Percentiles rank a stretch among this genome's conserved stretches.
Conservation (phyloP, 768 basidiomycete species). For the Leucosporidium creatinivorum region DNA sequence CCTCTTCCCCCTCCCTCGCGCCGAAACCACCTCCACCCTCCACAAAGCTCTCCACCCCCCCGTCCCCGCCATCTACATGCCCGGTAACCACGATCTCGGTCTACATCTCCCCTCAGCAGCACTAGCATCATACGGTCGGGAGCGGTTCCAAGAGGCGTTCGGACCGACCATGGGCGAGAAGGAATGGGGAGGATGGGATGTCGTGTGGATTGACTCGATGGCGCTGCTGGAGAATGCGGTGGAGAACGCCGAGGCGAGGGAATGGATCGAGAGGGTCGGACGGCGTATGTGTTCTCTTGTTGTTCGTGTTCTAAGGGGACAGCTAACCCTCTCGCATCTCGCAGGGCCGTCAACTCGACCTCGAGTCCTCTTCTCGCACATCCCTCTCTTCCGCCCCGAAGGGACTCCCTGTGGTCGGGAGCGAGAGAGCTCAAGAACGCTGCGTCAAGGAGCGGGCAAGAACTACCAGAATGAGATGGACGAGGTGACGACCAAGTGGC, state of each 20-base stretch:
- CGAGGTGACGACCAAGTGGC: conserved; percentile 56
- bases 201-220: conserved; percentile 67
- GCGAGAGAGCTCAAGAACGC: conserved; percentile 61
- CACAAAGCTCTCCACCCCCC: conserved; percentile 14
- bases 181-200: conserved; percentile 60
- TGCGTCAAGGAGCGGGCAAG: conserved; percentile 61
- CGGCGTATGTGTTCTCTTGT: not conserved
- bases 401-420: conserved; percentile 64
- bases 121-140: conserved; percentile 41
- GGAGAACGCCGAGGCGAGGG: conserved; percentile 45
- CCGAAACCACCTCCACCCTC: not conserved
- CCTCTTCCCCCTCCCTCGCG: conserved; percentile 10
- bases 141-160: conserved; percentile 67
- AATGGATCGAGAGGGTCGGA: conserved; percentile 41
- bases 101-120: conserved; percentile 39
- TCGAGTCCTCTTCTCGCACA: conserved; percentile 71
- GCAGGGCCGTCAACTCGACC: conserved; percentile 44
- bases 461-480: conserved; percentile 67
- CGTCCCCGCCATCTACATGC: conserved; percentile 52
- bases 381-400: conserved; percentile 72
- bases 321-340: not conserved
- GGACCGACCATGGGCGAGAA: conserved; percentile 58
- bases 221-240: conserved; percentile 61
- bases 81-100: conserved; percentile 90
- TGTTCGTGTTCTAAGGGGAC: not conserved